phyloP scores from a whole-genome alignment of 2,329 filamentous ascomycete species.

The Mollisia scopiformis region DNA sequence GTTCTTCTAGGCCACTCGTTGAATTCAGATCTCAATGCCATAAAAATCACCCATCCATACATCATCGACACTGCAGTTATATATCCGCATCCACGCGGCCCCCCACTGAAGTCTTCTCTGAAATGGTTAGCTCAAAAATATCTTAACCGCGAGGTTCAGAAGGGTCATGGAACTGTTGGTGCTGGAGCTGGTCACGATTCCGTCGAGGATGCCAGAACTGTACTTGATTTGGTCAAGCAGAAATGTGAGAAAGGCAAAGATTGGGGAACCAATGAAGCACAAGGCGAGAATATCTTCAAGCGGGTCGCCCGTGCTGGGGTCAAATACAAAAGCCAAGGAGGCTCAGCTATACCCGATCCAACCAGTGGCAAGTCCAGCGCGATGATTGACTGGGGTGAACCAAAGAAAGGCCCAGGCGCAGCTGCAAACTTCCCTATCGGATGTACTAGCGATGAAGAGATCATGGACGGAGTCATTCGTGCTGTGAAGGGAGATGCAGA shows the following conservation, averaged over 20 bases:
- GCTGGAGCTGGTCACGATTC: slow-evolving; percentile 77
- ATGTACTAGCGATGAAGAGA: slow-evolving; percentile 63
- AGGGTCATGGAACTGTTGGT: slow-evolving; percentile 59
- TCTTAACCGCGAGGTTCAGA: slow-evolving; percentile 85
- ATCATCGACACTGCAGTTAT: slow-evolving; percentile 90
- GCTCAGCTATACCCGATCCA: slow-evolving; percentile 56
- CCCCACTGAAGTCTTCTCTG: slow-evolving; percentile 86
- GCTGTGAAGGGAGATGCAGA: slow-evolving; percentile 62
- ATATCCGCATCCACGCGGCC: slow-evolving; percentile 87
- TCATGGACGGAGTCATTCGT: slow-evolving; percentile 56
- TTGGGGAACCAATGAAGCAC: slow-evolving; percentile 81
- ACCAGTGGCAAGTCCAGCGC: slow-evolving; percentile 65
- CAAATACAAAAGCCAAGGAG: slow-evolving; percentile 63
- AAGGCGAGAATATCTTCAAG: slow-evolving; percentile 87
- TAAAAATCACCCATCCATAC: slow-evolving; percentile 88
- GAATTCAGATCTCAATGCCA: slow-evolving; percentile 80
- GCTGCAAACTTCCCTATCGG: slow-evolving; percentile 60
- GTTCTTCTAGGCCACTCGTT: slow-evolving; percentile 82
- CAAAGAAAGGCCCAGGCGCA: slow-evolving; percentile 60
- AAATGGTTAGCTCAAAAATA: slow-evolving; percentile 91
- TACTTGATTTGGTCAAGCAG: slow-evolving; percentile 89
- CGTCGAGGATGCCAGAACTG: slow-evolving; percentile 88
- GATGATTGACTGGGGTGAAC: slow-evolving; percentile 89
- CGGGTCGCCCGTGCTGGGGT: slow-evolving; percentile 70
- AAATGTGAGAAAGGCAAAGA: slow-evolving; percentile 91